A percentile compares a stretch with the other conserved stretches of the same genome.
Conservation (phyloP, 176 grass and related monocot genomes). For the Cenchrus americanus region DNA sequence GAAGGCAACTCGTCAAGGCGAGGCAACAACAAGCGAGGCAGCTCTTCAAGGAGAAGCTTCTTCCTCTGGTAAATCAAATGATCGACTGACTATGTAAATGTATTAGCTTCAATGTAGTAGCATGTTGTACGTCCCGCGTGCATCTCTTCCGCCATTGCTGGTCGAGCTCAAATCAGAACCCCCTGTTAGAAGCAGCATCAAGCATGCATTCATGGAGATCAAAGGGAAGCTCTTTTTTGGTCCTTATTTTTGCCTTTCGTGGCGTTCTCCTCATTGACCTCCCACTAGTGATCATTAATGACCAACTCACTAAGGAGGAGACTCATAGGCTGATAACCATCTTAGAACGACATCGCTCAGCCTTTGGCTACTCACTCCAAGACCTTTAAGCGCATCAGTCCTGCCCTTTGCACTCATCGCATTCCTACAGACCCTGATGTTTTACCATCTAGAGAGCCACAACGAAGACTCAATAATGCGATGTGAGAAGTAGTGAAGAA, state of each 20-base stretch:
- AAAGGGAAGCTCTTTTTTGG: slow-evolving; percentile 53
- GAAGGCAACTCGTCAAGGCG: slow-evolving; percentile 50
- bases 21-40: slow-evolving; percentile 50
- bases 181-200: slow-evolving; percentile 30
- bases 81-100: slow-evolving; percentile 14
- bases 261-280: slow-evolving; percentile 51
- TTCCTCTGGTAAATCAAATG: slow-evolving; percentile 51
- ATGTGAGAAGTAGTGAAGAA: no score
- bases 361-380: no score
- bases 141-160: slow-evolving; percentile 16
- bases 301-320: no score
- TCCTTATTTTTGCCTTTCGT: slow-evolving; percentile 58
- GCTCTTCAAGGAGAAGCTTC: slow-evolving; percentile 58
- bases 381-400: no score
- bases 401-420: no score
- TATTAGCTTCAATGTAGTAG: slow-evolving; percentile 42
- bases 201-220: slow-evolving; percentile 35
- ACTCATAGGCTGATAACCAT: no score
- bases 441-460: no score
- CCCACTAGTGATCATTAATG: neutral
- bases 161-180: slow-evolving; percentile 41
- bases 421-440: no score
- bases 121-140: neutral
- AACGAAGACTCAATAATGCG: no score
- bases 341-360: no score